These are phyloP conservation scores for Starmera dryadoides DNA, from an alignment of 805 yeast species.

Conservation along the genomic window DNA sequence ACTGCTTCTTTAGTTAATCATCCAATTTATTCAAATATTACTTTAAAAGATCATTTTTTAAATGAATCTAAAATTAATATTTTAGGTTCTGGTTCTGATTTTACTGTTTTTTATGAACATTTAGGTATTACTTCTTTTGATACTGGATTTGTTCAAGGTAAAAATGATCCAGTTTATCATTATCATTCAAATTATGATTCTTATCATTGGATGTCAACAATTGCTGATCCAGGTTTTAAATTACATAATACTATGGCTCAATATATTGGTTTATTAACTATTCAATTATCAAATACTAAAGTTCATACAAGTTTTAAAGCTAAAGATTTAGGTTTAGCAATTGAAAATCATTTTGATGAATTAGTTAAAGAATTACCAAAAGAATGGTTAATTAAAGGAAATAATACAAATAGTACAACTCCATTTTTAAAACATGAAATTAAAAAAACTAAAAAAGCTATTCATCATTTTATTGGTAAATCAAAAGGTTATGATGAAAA, in stretches of 20 bases:
- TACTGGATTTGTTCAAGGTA: conserved; percentile 40
- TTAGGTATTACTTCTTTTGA: conserved; percentile 57
- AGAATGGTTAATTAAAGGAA: conserved; percentile 23
- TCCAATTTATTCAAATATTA: conserved; percentile 26
- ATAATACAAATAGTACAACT: background rate
- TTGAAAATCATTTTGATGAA: conserved; percentile 30
- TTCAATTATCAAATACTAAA: conserved; percentile 42
- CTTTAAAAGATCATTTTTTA: conserved; percentile 21
- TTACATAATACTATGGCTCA: conserved; percentile 53
- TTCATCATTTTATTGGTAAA: conserved; percentile 17
- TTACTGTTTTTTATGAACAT: conserved; percentile 51
- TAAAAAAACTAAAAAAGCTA: conserved; percentile 19
- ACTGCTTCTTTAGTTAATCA: conserved; percentile 37
- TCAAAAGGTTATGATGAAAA: conserved; percentile 21
- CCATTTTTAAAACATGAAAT: conserved; percentile 12
- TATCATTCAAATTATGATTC: conserved; percentile 75
- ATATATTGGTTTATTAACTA: conserved; percentile 40
- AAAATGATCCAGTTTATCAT: conserved; percentile 55
- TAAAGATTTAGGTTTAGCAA: conserved; percentile 28
- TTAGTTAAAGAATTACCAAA: conserved; percentile 29
- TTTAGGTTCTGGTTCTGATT: conserved; percentile 70
- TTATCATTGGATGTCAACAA: conserved; percentile 57
- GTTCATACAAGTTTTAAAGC: conserved; percentile 32
- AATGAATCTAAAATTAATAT: conserved; percentile 29
- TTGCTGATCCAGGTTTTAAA: conserved; percentile 56